Percentiles rank a stretch among this genome's conserved stretches.
Conservation (phyloP, 108 stramenopile genomes). For the Chaetoceros tenuissimus region DNA sequence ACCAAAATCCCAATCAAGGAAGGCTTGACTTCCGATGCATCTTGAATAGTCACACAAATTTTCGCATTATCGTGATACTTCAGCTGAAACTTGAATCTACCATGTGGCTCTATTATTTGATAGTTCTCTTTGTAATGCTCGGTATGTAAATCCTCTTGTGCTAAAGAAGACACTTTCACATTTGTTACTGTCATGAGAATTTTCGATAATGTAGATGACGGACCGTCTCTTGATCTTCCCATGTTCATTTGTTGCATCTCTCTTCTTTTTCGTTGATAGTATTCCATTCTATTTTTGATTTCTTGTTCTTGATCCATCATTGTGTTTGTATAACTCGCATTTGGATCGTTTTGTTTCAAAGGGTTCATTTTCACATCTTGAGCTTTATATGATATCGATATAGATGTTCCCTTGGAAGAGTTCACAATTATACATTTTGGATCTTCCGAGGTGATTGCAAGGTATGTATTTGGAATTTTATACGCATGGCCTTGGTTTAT, state of each 20-base stretch:
- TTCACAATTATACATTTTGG: neutral
- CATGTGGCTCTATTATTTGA: neutral
- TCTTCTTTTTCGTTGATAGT: neutral
- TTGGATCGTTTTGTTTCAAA: neutral
- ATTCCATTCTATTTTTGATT: neutral
- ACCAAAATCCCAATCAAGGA: neutral
- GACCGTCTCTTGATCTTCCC: neutral
- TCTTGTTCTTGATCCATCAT: neutral
- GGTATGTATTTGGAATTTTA: no score
- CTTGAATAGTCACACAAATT: neutral
- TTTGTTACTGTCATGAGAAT: no score
- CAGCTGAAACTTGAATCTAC: neutral
- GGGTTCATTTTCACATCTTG: neutral
- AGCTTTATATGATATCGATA: neutral
- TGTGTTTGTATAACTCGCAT: neutral
- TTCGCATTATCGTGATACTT: neutral
- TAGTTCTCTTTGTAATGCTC: neutral
- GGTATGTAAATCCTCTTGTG: neutral
- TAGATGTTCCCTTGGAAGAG: neutral
- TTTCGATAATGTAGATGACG: neutral
- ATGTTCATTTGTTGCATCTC: neutral
- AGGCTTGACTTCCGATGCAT: neutral
- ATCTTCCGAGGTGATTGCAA: neutral
- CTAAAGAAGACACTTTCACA: neutral
- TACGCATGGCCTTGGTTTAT: no score